Evolutionary conservation across 768 basidiomycete genomes (phyloP), one percentile per base, ranked within the genome.

Genomic region (Paxillus involutus): DNA sequence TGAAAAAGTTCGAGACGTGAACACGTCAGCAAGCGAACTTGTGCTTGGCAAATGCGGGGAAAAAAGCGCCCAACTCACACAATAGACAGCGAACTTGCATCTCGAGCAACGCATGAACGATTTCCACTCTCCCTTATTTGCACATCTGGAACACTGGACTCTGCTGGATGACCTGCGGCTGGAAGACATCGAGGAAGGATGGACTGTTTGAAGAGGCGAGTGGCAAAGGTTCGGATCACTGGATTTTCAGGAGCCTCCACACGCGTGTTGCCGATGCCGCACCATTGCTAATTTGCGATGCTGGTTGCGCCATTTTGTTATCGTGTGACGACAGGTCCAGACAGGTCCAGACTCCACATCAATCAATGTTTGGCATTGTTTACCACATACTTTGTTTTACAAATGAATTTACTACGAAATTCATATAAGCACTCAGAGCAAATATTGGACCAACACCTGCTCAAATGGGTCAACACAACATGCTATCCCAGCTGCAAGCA

Each of bases 41-140:
- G n/a, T n/a, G 37, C 14, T 14, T 39, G 37, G 13, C 37, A 14
- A 40, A 40, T 40, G 33, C 19, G n/a, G 21, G 6, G 30, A 14
- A 39, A 14, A 21, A 39, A 13, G 39, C 4, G 12, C 7, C 17
- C 37, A n/a, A 48, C 66, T 37, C 39, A 68, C 64, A 30, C 67
- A 66, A 37, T 68, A 68, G 30, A 66, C 45, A 42, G 55, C 26
- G 16, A 13, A 14, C 30, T 68, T 68, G 45, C 60, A 66, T 5
- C 64, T 63, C 6, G 64, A 66, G 55, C 64, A 68, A 3, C 66
- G 62, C 66, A 68, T 62, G 41, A 57, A 58, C 0, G 58, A 43
- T 24, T 1, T 47, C 57, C 62, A 51, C 0, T 61, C 59, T 46
- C 57, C 61, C 36, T 57, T 50, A 6, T 26, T 42, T 4, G 46